Evolutionary conservation across 2,329 filamentous ascomycete genomes (phyloP).

Genomic region (Lomentospora prolificans): DNA sequence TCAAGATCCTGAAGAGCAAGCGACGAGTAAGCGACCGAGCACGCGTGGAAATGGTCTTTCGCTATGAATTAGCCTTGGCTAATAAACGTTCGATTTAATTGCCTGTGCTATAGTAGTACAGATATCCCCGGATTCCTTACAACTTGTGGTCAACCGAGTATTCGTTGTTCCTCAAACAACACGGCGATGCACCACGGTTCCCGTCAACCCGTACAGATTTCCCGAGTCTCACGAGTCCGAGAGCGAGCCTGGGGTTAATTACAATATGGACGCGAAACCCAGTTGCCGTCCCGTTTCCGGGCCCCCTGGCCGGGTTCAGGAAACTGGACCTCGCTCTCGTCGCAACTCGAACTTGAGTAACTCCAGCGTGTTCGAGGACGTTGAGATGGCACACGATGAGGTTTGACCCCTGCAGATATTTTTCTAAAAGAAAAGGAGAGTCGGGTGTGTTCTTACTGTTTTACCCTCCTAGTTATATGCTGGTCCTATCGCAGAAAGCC

Average conservation of each 20-base stretch:
- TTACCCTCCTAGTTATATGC: conserved; percentile 59
- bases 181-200: background rate
- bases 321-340: conserved; percentile 35
- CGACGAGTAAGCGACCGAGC: too few species aligned
- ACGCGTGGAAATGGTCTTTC: too few species aligned
- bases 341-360: conserved; percentile 62
- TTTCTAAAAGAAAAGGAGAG: too few species aligned
- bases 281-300: background rate
- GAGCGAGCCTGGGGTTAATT: background rate
- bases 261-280: background rate
- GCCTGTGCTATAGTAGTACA: too few species aligned
- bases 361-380: conserved; percentile 79
- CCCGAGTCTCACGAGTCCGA: background rate
- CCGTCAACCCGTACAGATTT: background rate
- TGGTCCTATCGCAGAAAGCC: conserved; percentile 85
- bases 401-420: conserved; percentile 37
- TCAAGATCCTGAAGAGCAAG: too few species aligned
- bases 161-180: too few species aligned
- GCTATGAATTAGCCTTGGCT: too few species aligned
- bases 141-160: too few species aligned
- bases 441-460: conserved; percentile 8
- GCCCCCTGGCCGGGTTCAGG: background rate
- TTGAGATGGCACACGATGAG: conserved; percentile 98
- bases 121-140: too few species aligned
- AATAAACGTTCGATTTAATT: too few species aligned